A percentile compares a stretch with the other conserved stretches of the same genome.
Conservation (phyloP, 306 rosid species). For the Malus fusca region DNA sequence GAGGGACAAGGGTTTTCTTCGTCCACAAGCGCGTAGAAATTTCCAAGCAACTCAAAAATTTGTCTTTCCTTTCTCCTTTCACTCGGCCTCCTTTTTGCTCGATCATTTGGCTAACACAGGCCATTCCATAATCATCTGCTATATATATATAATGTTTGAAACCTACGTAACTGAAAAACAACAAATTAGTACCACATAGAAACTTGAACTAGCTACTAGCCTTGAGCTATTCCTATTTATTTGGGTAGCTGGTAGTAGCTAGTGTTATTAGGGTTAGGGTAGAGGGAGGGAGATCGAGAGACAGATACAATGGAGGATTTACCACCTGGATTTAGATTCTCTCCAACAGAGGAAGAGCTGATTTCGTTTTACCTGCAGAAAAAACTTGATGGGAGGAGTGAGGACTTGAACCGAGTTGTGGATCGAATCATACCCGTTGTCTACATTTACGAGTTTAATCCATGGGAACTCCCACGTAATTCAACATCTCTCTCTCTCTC, state of each 20-base stretch:
- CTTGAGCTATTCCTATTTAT: neutral
- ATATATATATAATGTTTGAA: neutral
- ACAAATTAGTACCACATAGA: neutral
- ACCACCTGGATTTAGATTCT: slow-evolving; percentile 77
- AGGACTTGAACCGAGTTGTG: slow-evolving; percentile 28
- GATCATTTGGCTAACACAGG: slow-evolving; percentile 11
- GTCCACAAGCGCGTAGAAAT: slow-evolving; percentile 13
- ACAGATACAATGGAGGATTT: slow-evolving; percentile 35
- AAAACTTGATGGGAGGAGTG: slow-evolving; percentile 50
- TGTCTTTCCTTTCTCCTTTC: slow-evolving; percentile 3
- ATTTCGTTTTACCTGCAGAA: slow-evolving; percentile 52
- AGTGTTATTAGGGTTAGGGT: neutral
- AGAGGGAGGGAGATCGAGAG: neutral
- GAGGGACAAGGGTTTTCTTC: neutral
- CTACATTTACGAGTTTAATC: slow-evolving; percentile 57
- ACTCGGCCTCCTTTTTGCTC: neutral
- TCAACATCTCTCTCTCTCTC: neutral
- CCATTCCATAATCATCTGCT: neutral
- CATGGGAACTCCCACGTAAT: slow-evolving; percentile 79
- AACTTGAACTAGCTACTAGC: neutral
- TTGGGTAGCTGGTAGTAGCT: neutral
- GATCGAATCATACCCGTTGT: slow-evolving; percentile 50
- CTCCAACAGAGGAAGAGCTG: slow-evolving; percentile 83
- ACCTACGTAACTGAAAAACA: neutral
- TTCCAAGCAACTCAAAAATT: neutral